These are phyloP conservation scores for Linum tenue DNA, from an alignment of 345 rosid genomes.

Conservation along the genomic window DNA sequence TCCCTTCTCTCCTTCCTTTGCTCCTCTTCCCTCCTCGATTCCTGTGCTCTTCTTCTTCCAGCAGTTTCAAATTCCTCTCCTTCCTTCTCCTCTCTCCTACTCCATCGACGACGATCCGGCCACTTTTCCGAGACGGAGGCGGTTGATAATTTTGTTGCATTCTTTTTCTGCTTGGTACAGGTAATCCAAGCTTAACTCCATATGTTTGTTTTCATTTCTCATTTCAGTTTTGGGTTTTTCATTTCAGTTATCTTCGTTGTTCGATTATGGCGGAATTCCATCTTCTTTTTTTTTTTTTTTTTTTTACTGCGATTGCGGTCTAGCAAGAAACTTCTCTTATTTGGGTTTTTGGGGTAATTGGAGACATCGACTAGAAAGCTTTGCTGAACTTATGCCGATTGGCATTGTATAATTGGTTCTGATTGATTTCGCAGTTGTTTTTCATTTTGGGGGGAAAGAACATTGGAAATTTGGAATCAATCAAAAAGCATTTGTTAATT, in stretches of 20 bases:
- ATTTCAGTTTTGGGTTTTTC: too few species aligned
- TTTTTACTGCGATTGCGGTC: too few species aligned
- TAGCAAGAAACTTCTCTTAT: too few species aligned
- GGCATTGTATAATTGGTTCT: not conserved
- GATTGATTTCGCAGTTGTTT: too few species aligned
- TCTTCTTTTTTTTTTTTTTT: too few species aligned
- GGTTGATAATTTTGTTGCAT: not conserved
- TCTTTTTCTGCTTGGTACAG: not conserved
- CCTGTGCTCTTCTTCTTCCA: conserved; percentile 20
- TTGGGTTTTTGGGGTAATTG: too few species aligned
- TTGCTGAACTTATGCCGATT: not conserved
- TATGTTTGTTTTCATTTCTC: not conserved
- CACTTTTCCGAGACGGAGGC: not conserved
- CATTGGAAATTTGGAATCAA: too few species aligned
- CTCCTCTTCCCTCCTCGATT: conserved; percentile 20
- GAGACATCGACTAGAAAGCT: too few species aligned
- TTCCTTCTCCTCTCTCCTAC: conserved; percentile 1
- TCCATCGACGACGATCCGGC: not conserved
- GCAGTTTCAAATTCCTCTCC: not conserved
- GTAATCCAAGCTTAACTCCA: not conserved
- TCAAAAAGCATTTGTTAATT: too few species aligned
- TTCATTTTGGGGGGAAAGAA: too few species aligned
- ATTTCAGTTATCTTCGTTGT: not conserved
- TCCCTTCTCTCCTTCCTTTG: not conserved
- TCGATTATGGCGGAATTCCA: not conserved